These are phyloP conservation scores for Theileria parva DNA, from an alignment of 169 alveolate genomes.

Conservation along the genomic window DNA sequence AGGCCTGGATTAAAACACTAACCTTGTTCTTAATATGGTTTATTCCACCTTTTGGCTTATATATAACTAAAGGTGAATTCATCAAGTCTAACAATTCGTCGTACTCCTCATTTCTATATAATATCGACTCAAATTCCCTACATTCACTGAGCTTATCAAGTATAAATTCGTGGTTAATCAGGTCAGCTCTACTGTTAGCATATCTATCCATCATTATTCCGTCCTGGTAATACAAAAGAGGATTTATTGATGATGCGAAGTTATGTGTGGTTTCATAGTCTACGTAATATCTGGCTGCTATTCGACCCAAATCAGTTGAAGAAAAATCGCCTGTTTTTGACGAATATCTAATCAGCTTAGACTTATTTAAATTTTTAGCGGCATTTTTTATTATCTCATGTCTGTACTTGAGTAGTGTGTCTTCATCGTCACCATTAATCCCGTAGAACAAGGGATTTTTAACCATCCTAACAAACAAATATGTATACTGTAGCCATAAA, in stretches of 20 bases:
- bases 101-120: slow-evolving; percentile 58
- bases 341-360: slow-evolving; percentile 66
- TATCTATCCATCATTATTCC: slow-evolving; percentile 12
- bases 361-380: slow-evolving; percentile 66
- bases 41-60: slow-evolving; percentile 58
- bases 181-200: neutral
- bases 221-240: slow-evolving; percentile 25
- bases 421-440: slow-evolving; percentile 64
- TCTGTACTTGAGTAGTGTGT: slow-evolving; percentile 45
- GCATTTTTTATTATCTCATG: slow-evolving; percentile 68
- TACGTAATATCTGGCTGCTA: slow-evolving; percentile 84
- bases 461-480: slow-evolving; percentile 86
- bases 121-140: slow-evolving; percentile 50
- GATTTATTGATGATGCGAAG: slow-evolving; percentile 53
- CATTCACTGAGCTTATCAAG: slow-evolving; percentile 55
- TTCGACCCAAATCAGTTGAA: slow-evolving; percentile 84
- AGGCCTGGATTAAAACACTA: slow-evolving; percentile 85
- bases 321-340: slow-evolving; percentile 69
- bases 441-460: slow-evolving; percentile 89
- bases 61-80: slow-evolving; percentile 12
- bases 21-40: slow-evolving; percentile 60
- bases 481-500: slow-evolving; percentile 93
- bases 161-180: slow-evolving; percentile 48
- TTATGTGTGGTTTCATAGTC: slow-evolving; percentile 81
- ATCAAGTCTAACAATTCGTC: slow-evolving; percentile 48